Base-by-base conservation (phyloP, 306 rosid species). In the Dryas alaskensis region DNA sequence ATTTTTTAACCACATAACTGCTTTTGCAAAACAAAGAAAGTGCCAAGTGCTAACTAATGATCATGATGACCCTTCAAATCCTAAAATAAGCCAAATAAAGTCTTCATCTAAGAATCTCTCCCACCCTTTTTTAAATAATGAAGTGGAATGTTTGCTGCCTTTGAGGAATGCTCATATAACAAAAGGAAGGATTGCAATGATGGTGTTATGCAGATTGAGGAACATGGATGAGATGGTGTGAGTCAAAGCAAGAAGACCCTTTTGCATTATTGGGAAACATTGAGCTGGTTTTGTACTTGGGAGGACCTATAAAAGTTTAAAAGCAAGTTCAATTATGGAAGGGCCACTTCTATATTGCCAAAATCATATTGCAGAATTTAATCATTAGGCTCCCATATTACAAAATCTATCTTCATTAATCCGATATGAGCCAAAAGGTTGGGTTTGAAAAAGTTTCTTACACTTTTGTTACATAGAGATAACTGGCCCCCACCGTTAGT, bases 211-310 rank as follows among this genome's bases (percentile, higher is more conserved):
- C 67, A 79, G 80, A 86, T 62, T 64, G 77, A 84, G 82, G 81
- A 77, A 78, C 83, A 78, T 8, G 53, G 63, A 79, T 65, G 69
- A 69, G 59, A 76, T 70, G 3, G 73, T 70, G 73, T 74, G 74
- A 27, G 97, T 86, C 94, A 91, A 89, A 74, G 57, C 44, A 67
- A 47, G 58, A 79, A 42, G 14, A 12, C 46, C 47, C 46, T 69
- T 79, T 75, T 66, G 91, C 84, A 86, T 89, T 89, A 87, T 91
- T 89, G 85, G 77, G 81, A 83, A 89, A 84, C 90, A 89, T 77
- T 82, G 88, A 87, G 92, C 82, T 85, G 79, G 89, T 82, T 85
- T 76, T 79, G 93, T 88, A 90, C 92, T 85, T 88, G 19, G 72
- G 85, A 78, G 77, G 74, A 10, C 77, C 75, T 27, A 42, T 4